Evolutionary conservation across 768 basidiomycete species (phyloP).

Genomic region (Kwoniella shandongensis): DNA sequence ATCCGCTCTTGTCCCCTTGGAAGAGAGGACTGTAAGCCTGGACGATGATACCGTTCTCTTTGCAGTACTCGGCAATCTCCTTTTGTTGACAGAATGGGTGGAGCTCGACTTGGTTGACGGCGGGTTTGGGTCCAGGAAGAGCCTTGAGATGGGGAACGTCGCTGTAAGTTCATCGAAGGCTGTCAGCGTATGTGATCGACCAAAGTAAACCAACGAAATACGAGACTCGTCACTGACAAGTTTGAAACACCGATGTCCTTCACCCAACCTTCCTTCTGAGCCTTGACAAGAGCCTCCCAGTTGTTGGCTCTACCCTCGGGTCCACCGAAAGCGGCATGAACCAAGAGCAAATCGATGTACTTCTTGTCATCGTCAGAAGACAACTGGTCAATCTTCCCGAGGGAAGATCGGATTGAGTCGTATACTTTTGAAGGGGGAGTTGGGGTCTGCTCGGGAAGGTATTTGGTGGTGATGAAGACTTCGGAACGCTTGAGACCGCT

Average conservation of each 20-base stretch:
- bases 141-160: constrained; percentile 45
- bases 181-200: too few species aligned
- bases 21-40: constrained; percentile 49
- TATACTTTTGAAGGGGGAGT: constrained; percentile 11
- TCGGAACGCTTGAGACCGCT: constrained; percentile 22
- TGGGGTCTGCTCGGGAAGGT: constrained; percentile 18
- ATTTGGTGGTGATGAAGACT: constrained; percentile 37
- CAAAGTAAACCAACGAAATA: too few species aligned
- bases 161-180: constrained; percentile 29
- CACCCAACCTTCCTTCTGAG: constrained; percentile 44
- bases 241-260: constrained; percentile 47
- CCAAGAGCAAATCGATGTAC: constrained; percentile 47
- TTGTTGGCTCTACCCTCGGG: constrained; percentile 41
- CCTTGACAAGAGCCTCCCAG: constrained; percentile 34
- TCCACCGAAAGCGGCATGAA: constrained; percentile 52
- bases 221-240: constrained; percentile 27
- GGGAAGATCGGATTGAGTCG: constrained; percentile 16
- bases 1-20: constrained; percentile 58
- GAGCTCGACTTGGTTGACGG: constrained; percentile 50
- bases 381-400: constrained; percentile 24
- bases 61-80: constrained; percentile 74
- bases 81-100: constrained; percentile 69
- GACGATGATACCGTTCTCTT: constrained; percentile 60
- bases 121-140: constrained; percentile 42
- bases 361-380: constrained; percentile 11